These are phyloP conservation scores for Bathelium albidoporum DNA, from an alignment of 495 filamentous ascomycete genomes.

Conservation along the genomic window DNA sequence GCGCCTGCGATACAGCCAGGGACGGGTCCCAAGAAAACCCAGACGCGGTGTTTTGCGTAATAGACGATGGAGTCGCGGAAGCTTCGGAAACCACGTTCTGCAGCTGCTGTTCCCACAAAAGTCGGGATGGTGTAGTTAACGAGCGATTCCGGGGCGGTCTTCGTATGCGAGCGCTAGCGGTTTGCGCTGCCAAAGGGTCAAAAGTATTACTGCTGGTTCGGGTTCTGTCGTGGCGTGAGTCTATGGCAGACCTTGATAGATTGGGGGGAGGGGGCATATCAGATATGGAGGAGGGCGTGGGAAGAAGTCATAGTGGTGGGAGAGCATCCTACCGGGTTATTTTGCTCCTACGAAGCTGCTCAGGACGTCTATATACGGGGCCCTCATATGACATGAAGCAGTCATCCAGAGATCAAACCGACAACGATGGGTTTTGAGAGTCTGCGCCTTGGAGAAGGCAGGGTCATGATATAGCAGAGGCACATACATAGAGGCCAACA, in stretches of 20 bases:
- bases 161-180: neutral
- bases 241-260: neutral
- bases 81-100: slow-evolving; percentile 3
- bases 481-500: neutral
- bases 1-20: neutral
- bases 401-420: neutral
- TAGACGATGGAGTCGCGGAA: neutral
- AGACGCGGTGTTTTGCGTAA: neutral
- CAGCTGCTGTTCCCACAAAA: neutral
- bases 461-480: slow-evolving; percentile 2
- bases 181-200: slow-evolving; percentile 3
- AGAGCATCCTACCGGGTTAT: slow-evolving; percentile 5
- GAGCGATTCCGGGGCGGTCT: neutral
- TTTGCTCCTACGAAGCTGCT: slow-evolving; percentile 4
- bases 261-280: slow-evolving; percentile 1
- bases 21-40: neutral
- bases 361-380: slow-evolving; percentile 4
- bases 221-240: neutral
- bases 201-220: neutral
- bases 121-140: neutral
- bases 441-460: slow-evolving; percentile 2
- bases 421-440: neutral
- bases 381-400: slow-evolving; percentile 4
- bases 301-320: neutral
- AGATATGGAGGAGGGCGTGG: neutral